Base-by-base conservation (phyloP, 768 basidiomycete genomes). In the Leucocoprinus leucothites region DNA sequence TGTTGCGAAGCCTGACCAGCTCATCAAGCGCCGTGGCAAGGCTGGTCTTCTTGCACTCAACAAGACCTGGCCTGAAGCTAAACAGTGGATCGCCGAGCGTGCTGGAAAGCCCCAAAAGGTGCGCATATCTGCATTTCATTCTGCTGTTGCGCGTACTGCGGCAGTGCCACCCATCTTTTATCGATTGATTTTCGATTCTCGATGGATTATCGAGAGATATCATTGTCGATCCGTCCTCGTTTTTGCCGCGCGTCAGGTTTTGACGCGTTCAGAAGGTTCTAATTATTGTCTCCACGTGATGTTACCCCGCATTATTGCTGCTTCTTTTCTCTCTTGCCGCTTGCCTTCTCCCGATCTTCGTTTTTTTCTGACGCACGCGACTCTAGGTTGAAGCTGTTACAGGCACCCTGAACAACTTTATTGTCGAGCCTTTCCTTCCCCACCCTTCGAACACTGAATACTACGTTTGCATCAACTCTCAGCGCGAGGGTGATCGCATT, bases 21-120 rank as follows among this genome's bases (percentile, higher is more conserved):
- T 98, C 73, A 98, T 98, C 85, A 99, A 98, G 80, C 90, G 97
- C 61, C 91, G 97, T 59, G 97, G 97, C 66, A 99, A 99, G 82
- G 94, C 94, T 19, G 97, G 97, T 61, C 82, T 99, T 13, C 84
- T 99, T 60, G 86, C 86, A 34, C 81, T 99, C 61, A 98, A 98
- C 86, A 95, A 95, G 76, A 78, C 80, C 21, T 97, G 91, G 91
- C 78, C 86, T 35, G 90, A 89, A 64, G 91, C 91, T 19, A 91
- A 82, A 67, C 71, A 80, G 48, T 98, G 97, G 95, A 90, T 98
- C 67, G 67, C 78, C 51, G 84, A 87, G 59, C 81, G 88, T 34
- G 95, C 96, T 28, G 95, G 96, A 57, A 97, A 97, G 72, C 88
- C 89, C 44, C 90, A 93, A 70, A 87, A 90, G 79, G 93, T 90